phyloP scores from a whole-genome alignment of 768 basidiomycete species.

The Cantharellus cinnabarinus region DNA sequence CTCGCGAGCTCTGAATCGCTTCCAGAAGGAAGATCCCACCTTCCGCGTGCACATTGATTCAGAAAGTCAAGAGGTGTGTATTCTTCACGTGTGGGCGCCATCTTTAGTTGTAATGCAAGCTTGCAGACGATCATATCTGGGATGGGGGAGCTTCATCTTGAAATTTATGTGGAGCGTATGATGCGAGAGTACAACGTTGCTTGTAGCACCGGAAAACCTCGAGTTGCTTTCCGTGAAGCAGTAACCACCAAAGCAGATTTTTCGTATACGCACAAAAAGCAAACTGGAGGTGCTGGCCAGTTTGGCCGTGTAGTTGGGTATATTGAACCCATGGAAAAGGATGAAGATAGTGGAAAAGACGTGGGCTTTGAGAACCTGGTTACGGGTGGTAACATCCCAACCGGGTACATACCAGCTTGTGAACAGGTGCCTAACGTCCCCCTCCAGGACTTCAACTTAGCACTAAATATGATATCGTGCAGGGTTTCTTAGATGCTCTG shows the following conservation, averaged over 20 bases:
- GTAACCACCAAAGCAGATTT: slow-evolving; percentile 64
- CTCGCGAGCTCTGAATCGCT: slow-evolving; percentile 87
- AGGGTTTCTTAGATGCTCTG: slow-evolving; percentile 90
- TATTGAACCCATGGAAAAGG: slow-evolving; percentile 72
- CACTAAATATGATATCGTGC: background rate
- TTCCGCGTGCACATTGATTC: slow-evolving; percentile 92
- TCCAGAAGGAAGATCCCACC: slow-evolving; percentile 97
- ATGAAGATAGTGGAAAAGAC: slow-evolving; percentile 37
- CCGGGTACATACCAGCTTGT: slow-evolving; percentile 80
- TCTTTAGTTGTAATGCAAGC: background rate
- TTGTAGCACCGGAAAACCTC: slow-evolving; percentile 85
- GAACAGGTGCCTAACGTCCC: slow-evolving; percentile 45
- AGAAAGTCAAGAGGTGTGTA: slow-evolving; percentile 74
- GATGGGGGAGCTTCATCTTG: slow-evolving; percentile 97
- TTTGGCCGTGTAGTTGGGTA: slow-evolving; percentile 82
- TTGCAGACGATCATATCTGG: slow-evolving; percentile 56
- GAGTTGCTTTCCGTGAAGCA: slow-evolving; percentile 92
- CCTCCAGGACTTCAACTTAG: background rate
- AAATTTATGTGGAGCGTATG: slow-evolving; percentile 99
- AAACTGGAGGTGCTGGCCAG: slow-evolving; percentile 92
- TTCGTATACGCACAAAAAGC: slow-evolving; percentile 91
- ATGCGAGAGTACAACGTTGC: slow-evolving; percentile 89
- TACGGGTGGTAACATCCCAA: slow-evolving; percentile 82
- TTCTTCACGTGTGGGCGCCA: background rate
- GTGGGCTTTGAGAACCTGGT: slow-evolving; percentile 68